Evolutionary conservation across 805 yeast species (phyloP).

Genomic region (Torulaspora delbrueckii): DNA sequence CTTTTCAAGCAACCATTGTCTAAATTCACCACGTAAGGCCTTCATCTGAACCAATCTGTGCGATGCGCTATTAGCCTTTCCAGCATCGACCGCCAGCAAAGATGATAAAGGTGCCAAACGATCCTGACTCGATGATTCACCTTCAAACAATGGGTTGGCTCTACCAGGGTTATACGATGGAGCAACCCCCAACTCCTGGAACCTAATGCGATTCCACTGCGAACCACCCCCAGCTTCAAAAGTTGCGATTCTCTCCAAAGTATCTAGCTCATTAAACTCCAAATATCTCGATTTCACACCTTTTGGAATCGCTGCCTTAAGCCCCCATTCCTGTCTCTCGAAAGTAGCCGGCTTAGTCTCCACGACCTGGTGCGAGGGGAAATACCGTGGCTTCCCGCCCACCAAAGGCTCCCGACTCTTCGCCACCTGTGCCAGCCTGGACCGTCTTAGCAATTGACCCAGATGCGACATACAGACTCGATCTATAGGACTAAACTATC

Average conservation of each 20-base stretch:
- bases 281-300: conserved; percentile 55
- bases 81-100: conserved; percentile 13
- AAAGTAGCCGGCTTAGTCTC: conserved; percentile 64
- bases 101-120: conserved; percentile 23
- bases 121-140: conserved; percentile 15
- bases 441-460: conserved; percentile 28
- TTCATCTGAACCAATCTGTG: conserved; percentile 41
- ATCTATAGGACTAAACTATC: not conserved
- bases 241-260: conserved; percentile 60
- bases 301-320: conserved; percentile 64
- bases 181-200: conserved; percentile 60
- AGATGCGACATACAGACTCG: conserved; percentile 4
- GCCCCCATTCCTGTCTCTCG: conserved; percentile 66
- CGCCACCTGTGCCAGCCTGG: conserved; percentile 37
- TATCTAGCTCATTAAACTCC: conserved; percentile 62
- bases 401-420: conserved; percentile 23
- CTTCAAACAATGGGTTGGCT: conserved; percentile 36
- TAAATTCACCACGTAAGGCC: conserved; percentile 48
- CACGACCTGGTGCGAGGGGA: conserved; percentile 70
- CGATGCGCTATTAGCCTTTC: conserved; percentile 17
- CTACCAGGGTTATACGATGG: conserved; percentile 28
- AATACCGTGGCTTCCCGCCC: conserved; percentile 18
- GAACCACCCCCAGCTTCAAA: conserved; percentile 58
- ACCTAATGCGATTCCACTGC: conserved; percentile 56
- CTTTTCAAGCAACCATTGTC: conserved; percentile 48